A percentile compares a stretch with the other conserved stretches of the same genome.
These are phyloP conservation scores for Quercus lobata DNA, from an alignment of 331 rosid genomes.

Conservation along the genomic window DNA sequence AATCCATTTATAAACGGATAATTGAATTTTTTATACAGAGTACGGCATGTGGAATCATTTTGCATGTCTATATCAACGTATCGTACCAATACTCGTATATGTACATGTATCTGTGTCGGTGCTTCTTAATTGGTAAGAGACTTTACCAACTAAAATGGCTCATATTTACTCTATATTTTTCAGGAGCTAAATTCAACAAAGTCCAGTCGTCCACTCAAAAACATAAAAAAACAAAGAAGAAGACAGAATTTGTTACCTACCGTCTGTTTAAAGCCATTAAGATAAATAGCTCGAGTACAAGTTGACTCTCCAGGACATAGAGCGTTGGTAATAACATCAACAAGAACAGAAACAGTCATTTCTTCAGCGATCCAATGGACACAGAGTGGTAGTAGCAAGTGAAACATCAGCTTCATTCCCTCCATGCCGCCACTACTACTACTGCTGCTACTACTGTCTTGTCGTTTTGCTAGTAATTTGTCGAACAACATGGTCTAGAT, in stretches of 20 bases:
- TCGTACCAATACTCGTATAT: too few relatives aligned
- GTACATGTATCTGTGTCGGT: too few relatives aligned
- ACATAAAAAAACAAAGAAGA: neutral
- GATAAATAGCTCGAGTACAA: constrained; percentile 60
- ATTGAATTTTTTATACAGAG: too few relatives aligned
- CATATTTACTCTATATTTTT: neutral
- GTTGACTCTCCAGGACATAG: constrained; percentile 50
- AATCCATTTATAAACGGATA: too few relatives aligned
- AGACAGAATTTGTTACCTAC: constrained; percentile 14
- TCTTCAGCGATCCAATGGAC: constrained; percentile 79
- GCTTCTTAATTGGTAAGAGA: neutral
- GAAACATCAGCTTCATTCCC: constrained; percentile 44
- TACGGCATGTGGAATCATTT: neutral
- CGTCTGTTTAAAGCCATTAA: constrained; percentile 70
- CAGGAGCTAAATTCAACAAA: neutral
- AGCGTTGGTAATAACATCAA: constrained; percentile 64
- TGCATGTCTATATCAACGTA: too few relatives aligned
- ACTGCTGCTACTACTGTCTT: neutral
- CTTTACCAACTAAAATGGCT: neutral
- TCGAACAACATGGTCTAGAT: neutral
- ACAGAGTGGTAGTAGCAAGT: constrained; percentile 61
- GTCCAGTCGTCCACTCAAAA: neutral
- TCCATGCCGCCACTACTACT: neutral
- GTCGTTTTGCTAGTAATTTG: neutral
- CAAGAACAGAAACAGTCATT: constrained; percentile 81